A percentile compares a stretch with the other conserved stretches of the same genome.
Conservation (phyloP, 495 filamentous ascomycete species). For the Annulohypoxylon nitens region DNA sequence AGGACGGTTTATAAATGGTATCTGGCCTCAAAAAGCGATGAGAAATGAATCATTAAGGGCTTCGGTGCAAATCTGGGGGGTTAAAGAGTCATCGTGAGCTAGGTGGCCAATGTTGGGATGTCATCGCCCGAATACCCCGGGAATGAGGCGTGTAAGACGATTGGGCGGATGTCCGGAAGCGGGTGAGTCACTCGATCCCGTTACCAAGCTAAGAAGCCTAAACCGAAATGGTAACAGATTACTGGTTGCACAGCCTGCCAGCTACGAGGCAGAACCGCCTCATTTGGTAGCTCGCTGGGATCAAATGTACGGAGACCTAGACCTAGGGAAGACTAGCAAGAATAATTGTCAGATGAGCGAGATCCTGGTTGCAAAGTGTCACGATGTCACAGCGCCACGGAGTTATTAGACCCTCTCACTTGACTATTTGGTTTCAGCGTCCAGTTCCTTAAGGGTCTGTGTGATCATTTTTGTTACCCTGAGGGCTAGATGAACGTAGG, state of each 20-base stretch:
- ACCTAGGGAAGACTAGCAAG: slow-evolving; percentile 16
- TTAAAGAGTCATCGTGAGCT: slow-evolving; percentile 33
- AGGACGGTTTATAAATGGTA: slow-evolving; percentile 33
- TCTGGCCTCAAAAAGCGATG: not conserved
- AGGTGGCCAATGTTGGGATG: slow-evolving; percentile 10
- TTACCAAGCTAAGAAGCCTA: slow-evolving; percentile 14
- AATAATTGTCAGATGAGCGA: slow-evolving; percentile 34
- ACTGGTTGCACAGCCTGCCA: slow-evolving; percentile 33
- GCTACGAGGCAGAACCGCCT: slow-evolving; percentile 28
- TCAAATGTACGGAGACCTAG: slow-evolving; percentile 17
- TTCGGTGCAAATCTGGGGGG: not conserved
- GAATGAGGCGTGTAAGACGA: slow-evolving; percentile 43
- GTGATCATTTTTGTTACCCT: not conserved
- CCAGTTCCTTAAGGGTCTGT: not conserved
- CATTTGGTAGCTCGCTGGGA: not conserved
- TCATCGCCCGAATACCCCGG: slow-evolving; percentile 19
- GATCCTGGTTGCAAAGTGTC: slow-evolving; percentile 12
- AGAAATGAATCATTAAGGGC: slow-evolving; percentile 30
- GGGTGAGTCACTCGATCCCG: slow-evolving; percentile 40
- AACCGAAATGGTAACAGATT: slow-evolving; percentile 8
- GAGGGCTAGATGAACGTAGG: not conserved
- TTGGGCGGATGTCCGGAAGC: slow-evolving; percentile 26
- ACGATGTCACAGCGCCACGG: not conserved
- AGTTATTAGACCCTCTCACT: slow-evolving; percentile 10
- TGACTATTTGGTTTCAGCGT: slow-evolving; percentile 4